Conservation (phyloP, 2,329 filamentous ascomycete species). For the Colletotrichum sp. region DNA sequence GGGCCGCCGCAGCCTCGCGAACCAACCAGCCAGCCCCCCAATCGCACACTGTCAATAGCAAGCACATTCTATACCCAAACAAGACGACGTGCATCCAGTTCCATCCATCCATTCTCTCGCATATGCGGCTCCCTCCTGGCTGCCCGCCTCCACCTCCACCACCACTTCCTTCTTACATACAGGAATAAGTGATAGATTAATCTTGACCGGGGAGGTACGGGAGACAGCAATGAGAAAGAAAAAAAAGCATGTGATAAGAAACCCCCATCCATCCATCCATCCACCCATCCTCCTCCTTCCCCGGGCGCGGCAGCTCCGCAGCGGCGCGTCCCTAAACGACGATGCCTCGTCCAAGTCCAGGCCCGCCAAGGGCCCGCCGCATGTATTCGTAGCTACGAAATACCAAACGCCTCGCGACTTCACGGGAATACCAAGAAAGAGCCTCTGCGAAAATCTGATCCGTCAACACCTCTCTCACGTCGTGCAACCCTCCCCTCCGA, state of each 20-base stretch:
- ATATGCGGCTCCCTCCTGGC: conserved; percentile 4
- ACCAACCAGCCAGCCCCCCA: neutral
- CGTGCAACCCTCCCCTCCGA: neutral
- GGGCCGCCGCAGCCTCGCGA: neutral
- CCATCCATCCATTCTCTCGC: neutral
- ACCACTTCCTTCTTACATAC: neutral
- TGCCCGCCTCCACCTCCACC: neutral
- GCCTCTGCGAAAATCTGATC: neutral
- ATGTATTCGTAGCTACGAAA: neutral
- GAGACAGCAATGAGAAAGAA: neutral
- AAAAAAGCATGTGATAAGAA: conserved; percentile 2
- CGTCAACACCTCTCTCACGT: neutral
- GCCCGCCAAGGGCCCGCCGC: neutral
- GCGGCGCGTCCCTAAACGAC: neutral
- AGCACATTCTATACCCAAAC: neutral
- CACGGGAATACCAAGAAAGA: neutral
- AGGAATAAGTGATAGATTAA: neutral
- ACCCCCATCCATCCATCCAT: neutral
- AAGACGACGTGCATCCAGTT: neutral
- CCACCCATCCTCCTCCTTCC: neutral
- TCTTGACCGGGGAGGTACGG: neutral
- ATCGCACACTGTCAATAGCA: neutral
- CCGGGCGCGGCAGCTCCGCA: neutral
- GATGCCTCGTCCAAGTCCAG: neutral
- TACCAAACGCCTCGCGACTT: neutral